Evolutionary conservation across 768 basidiomycete genomes (phyloP).

Genomic region (Hirschioporus abietinus): DNA sequence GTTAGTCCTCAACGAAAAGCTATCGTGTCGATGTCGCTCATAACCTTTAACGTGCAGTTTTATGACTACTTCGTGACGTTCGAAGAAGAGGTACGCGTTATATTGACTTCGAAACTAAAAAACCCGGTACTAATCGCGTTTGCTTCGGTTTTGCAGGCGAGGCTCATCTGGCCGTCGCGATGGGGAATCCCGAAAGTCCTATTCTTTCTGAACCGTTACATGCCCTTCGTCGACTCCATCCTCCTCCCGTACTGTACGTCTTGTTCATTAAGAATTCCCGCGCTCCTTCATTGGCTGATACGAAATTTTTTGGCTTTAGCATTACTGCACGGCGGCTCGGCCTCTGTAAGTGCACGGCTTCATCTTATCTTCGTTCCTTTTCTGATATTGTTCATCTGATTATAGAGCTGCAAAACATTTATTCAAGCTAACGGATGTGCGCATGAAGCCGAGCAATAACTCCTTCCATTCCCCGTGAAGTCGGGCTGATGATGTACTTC

Average conservation of each 20-base stretch:
- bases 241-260: background rate
- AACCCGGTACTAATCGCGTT: conserved; percentile 2
- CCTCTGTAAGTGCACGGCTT: background rate
- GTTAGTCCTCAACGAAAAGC: background rate
- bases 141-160: conserved; percentile 10
- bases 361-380: background rate
- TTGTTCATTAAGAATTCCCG: background rate
- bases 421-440: background rate
- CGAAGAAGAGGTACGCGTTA: background rate
- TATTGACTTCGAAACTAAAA: background rate
- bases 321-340: background rate
- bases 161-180: conserved; percentile 14
- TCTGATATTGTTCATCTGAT: background rate
- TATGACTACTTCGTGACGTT: conserved; percentile 12
- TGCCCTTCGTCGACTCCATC: conserved; percentile 11
- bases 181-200: conserved; percentile 15
- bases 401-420: background rate
- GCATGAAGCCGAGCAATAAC: background rate
- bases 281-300: background rate
- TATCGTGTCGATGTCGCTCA: background rate
- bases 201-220: conserved; percentile 16
- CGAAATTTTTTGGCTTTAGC: background rate
- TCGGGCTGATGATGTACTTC: background rate
- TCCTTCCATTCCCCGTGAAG: background rate
- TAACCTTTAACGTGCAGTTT: conserved; percentile 2